Evolutionary conservation across 2,329 filamentous ascomycete species (phyloP), one percentile per base, ranked within the genome.

Genomic region (Ophiostoma ips): DNA sequence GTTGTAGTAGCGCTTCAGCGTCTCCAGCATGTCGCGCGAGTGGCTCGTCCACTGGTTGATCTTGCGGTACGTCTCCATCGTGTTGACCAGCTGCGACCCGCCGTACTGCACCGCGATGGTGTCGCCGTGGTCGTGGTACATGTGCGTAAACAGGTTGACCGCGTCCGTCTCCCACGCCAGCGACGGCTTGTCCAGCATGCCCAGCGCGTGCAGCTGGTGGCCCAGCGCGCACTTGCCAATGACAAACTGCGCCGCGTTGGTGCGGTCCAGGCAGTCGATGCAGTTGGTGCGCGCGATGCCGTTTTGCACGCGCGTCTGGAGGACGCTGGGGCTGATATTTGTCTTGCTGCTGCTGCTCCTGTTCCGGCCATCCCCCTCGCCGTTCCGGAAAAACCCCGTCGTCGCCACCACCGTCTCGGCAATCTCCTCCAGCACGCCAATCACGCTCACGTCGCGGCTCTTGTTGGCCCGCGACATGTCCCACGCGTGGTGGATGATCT

Each of bases 31-130:
- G 64, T 98, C 92, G 57, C 92, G 78, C 2, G 90, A 95, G 64
- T 95, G 88, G 59, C 87, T 95, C 21, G 88, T 94, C 92, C 92
- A 98, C 63, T 96, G 90, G 58, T 96, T 96, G 63, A 95, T 94
- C 67, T 96, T 96, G 51, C 92, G 84, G 64, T 98, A 98, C 5
- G 92, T 98, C 57, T 94, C 89, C 89, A 98, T 96, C 0, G 92
- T 98, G 63, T 98, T 98, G 59, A 98, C 92, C 1, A 98, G 76
- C 64, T 98, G 92, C 2, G 89, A 96, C 10, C 92, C 92, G 51
- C 92, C 92, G 59, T 98, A 98, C 63, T 98, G 92, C 49, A 96
- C 84, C 1, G 92, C 92, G 60, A 98, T 96, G 4, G 89, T 95
- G 64, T 98, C 92, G 51, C 92, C 92, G 61, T 98, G 92, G 58